Base-by-base conservation (phyloP, 1,284 basidiomycete species). In the Cystobasidium slooffiae region DNA sequence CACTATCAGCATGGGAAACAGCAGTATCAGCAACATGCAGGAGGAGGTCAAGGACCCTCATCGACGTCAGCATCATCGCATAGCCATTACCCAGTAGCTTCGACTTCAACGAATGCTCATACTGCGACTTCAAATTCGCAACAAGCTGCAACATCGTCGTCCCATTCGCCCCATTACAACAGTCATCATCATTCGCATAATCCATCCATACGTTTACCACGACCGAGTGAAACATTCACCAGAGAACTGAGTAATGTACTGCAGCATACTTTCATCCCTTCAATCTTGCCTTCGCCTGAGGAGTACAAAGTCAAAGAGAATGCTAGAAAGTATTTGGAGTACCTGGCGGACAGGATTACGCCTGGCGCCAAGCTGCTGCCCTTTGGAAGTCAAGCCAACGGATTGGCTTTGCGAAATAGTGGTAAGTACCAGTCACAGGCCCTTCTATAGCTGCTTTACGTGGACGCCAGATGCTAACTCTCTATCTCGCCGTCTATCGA, bases 281-380 rank as follows among this genome's bases (percentile, higher is more conserved):
- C 93, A 80, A 87, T 95, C 59, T 86, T 96, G 22, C 94, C 94
- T 7, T 93, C 92, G 4, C 83, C 88, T 63, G 93, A 95, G 81
- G 94, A 97, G 84, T 88, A 96, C 83, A 46, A 76, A 49, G 78
- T 94, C 79, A 99, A 98, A 86, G 96, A 98, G 84, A 93, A 96
- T 80, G 95, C 97, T 76, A 87, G 96, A 80, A 91, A 93, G 82
- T 87, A 95, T 81, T 90, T 99, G 73, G 94, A 98, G 85, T 88
- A 92, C 77, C 88, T 98, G 82, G 96, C 97, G 82, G 89, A 92
- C 82, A 93, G 91, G 72, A 93, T 99, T 83, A 92, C 95, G 83
- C 94, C 94, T 53, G 89, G 93, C 78, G 92, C 92, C 78, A 89
- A 92, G 76, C 85, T 99, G 79, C 84, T 97, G 78, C 94, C 93